Conservation (phyloP, 768 basidiomycete species). For the Hygrocybe coccinea region DNA sequence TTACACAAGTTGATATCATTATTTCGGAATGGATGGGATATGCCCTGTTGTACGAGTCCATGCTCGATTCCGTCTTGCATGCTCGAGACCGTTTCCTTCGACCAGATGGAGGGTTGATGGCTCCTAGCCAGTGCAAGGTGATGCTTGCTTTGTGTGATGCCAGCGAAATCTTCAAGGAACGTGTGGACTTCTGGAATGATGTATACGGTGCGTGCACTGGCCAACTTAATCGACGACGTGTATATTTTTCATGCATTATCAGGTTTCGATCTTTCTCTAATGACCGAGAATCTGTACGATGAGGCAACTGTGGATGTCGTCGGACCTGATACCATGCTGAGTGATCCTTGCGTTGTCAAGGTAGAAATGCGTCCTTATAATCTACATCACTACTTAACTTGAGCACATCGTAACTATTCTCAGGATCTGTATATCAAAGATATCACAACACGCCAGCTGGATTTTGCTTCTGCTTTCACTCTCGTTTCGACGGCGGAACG, state of each 20-base stretch:
- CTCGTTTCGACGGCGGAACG: constrained; percentile 60
- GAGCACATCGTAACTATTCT: background rate
- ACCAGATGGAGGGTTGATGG: constrained; percentile 72
- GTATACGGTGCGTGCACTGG: constrained; percentile 71
- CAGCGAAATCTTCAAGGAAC: constrained; percentile 69
- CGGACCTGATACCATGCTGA: constrained; percentile 56
- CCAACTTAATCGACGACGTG: background rate
- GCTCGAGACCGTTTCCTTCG: constrained; percentile 85
- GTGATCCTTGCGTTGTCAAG: constrained; percentile 61
- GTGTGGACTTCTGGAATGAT: constrained; percentile 84
- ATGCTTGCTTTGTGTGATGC: constrained; percentile 80
- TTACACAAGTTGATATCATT: constrained; percentile 85
- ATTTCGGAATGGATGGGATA: constrained; percentile 99
- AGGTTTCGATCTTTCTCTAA: constrained; percentile 87
- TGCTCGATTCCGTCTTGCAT: constrained; percentile 91
- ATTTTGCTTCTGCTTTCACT: constrained; percentile 74
- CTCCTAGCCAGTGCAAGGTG: constrained; percentile 84
- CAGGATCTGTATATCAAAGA: constrained; percentile 74
- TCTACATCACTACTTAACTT: background rate
- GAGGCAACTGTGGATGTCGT: constrained; percentile 86
- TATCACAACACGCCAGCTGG: constrained; percentile 64
- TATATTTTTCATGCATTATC: background rate
- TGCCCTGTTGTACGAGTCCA: constrained; percentile 87
- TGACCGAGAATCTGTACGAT: constrained; percentile 68
- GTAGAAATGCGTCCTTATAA: constrained; percentile 35